Evolutionary conservation across 805 yeast genomes (phyloP).

Genomic region (Ogataea nakhonphanomensis): DNA sequence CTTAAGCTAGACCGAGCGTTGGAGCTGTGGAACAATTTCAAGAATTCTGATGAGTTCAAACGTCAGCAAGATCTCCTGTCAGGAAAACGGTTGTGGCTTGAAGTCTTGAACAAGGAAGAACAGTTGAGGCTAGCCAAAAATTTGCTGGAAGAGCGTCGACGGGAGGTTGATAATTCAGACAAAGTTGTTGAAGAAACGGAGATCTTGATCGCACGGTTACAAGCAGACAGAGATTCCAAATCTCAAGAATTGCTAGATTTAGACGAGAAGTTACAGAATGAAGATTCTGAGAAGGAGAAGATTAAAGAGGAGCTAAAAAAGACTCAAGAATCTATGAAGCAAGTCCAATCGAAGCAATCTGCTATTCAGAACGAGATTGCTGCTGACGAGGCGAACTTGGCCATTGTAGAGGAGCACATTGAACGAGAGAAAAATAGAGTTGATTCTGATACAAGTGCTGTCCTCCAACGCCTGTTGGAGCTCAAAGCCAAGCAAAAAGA

Average conservation of each 20-base stretch:
- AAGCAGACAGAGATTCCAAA: slow-evolving; percentile 20
- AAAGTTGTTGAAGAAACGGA: slow-evolving; percentile 18
- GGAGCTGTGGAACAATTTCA: slow-evolving; percentile 37
- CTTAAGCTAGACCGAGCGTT: slow-evolving; percentile 41
- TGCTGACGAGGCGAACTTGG: slow-evolving; percentile 14
- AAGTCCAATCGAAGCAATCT: slow-evolving; percentile 24
- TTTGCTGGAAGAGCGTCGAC: slow-evolving; percentile 16
- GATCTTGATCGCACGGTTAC: slow-evolving; percentile 3
- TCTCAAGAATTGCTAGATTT: slow-evolving; percentile 15
- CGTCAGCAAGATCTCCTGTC: slow-evolving; percentile 38
- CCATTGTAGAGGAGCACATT: slow-evolving; percentile 27
- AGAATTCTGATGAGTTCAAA: slow-evolving; percentile 39
- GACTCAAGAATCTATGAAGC: slow-evolving; percentile 21
- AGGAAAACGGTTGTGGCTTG: slow-evolving; percentile 51
- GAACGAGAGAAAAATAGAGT: slow-evolving; percentile 37
- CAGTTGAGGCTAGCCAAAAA: slow-evolving; percentile 21
- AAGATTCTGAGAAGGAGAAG: slow-evolving; percentile 13
- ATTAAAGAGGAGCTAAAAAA: slow-evolving; percentile 18
- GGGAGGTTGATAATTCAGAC: slow-evolving; percentile 19
- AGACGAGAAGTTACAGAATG: slow-evolving; percentile 11
- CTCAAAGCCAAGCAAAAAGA: slow-evolving; percentile 17
- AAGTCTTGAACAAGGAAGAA: slow-evolving; percentile 30
- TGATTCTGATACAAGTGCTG: slow-evolving; percentile 42
- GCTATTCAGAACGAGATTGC: slow-evolving; percentile 18
- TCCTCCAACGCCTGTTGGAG: slow-evolving; percentile 33